A percentile compares a stretch with the other conserved stretches of the same genome.
Evolutionary conservation across 2,329 filamentous ascomycete genomes (phyloP).

Genomic region (Aspergillus bombycis): DNA sequence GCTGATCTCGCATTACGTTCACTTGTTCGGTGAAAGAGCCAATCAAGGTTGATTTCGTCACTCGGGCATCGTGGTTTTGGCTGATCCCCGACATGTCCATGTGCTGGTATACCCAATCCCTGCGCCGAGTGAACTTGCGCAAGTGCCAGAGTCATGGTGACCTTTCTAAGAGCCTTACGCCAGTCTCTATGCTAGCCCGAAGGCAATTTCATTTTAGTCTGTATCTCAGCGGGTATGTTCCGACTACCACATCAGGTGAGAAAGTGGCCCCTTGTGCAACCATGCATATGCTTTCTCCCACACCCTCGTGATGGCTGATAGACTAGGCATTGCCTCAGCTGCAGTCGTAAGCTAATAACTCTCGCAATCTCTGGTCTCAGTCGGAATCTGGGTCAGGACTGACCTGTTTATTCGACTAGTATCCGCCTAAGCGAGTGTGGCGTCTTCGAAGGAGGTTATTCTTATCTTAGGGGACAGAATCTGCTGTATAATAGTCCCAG

Average conservation of each 20-base stretch:
- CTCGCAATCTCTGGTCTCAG: not conserved
- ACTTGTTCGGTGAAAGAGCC: constrained; percentile 3
- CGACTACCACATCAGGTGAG: not conserved
- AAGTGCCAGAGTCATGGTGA: not conserved
- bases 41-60: not conserved
- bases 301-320: constrained; percentile 4
- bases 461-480: not conserved
- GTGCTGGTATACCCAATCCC: constrained; percentile 5
- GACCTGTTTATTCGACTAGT: not conserved
- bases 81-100: constrained; percentile 5
- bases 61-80: constrained; percentile 1
- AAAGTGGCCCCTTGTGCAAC: not conserved
- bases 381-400: not conserved
- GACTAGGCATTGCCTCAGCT: not conserved
- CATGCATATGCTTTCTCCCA: not conserved
- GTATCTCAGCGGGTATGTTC: not conserved
- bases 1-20: constrained; percentile 13
- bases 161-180: not conserved
- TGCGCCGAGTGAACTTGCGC: not conserved
- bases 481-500: not conserved
- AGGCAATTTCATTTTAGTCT: not conserved
- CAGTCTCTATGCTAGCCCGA: not conserved
- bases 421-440: not conserved
- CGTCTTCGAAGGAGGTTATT: not conserved
- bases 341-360: not conserved